A percentile compares a stretch with the other conserved stretches of the same genome.
These are phyloP conservation scores for Sporothrix dimorphospora DNA, from an alignment of 2,329 filamentous ascomycete genomes.

Conservation along the genomic window DNA sequence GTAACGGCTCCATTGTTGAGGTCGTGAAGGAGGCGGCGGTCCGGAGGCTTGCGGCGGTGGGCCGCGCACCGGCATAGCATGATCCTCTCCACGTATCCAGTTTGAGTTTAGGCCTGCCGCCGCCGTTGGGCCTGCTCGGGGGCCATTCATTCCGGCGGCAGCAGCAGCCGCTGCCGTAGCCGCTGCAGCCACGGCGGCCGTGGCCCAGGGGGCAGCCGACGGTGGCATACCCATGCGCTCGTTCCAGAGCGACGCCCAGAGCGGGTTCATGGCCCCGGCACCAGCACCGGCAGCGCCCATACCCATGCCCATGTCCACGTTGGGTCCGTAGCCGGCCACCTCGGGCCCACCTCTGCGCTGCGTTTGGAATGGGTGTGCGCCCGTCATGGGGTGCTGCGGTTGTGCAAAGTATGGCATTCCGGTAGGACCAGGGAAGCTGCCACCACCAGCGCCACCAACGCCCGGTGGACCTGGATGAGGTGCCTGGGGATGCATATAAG, in stretches of 20 bases:
- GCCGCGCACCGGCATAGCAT: not conserved
- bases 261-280: not conserved
- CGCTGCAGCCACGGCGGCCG: not conserved
- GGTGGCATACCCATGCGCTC: conserved; percentile 10
- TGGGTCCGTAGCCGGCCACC: not conserved
- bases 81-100: conserved; percentile 17
- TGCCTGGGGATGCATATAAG: not conserved
- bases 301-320: not conserved
- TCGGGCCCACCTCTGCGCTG: not conserved
- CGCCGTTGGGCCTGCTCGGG: not conserved
- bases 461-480: not conserved
- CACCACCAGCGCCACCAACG: not conserved
- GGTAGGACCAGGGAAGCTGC: not conserved
- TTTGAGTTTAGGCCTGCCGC: not conserved
- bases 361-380: not conserved
- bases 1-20: conserved; percentile 18
- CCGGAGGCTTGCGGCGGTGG: not conserved
- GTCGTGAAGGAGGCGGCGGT: not conserved
- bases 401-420: conserved; percentile 9
- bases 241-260: conserved; percentile 13
- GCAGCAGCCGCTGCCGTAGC: not conserved
- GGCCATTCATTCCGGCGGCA: not conserved
- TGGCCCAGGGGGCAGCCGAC: not conserved
- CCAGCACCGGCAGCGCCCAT: not conserved
- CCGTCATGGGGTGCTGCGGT: not conserved